phyloP scores from a whole-genome alignment of 805 yeast species.

The Brettanomyces naardenensis region DNA sequence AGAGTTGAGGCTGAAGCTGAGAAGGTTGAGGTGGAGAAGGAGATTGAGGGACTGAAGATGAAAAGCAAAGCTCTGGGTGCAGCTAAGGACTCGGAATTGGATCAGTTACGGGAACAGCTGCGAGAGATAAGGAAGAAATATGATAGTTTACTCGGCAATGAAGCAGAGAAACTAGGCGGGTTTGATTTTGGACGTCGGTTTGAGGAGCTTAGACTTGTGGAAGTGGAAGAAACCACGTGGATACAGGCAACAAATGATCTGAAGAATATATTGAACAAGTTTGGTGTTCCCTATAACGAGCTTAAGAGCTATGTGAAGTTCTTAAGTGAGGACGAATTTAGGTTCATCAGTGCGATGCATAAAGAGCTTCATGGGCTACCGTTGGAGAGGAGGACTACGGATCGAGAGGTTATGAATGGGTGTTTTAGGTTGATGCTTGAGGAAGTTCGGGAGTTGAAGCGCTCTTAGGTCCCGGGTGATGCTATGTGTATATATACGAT shows the following conservation, averaged over 20 bases:
- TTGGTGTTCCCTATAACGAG: slow-evolving; percentile 8
- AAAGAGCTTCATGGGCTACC: slow-evolving; percentile 6
- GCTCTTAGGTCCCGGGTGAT: too few species aligned
- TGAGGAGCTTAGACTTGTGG: slow-evolving; percentile 6
- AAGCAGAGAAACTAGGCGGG: not conserved
- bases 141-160: not conserved
- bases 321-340: slow-evolving; percentile 9
- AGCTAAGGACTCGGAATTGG: not conserved
- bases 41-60: not conserved
- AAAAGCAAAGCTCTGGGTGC: not conserved
- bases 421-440: slow-evolving; percentile 9
- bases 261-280: slow-evolving; percentile 12
- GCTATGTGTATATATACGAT: too few species aligned
- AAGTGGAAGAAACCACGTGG: slow-evolving; percentile 8
- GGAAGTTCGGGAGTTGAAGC: slow-evolving; percentile 7
- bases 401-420: slow-evolving; percentile 6
- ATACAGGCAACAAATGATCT: slow-evolving; percentile 12
- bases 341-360: slow-evolving; percentile 11
- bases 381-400: slow-evolving; percentile 4
- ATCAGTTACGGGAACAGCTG: not conserved
- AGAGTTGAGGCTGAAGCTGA: not conserved
- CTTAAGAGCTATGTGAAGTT: slow-evolving; percentile 8
- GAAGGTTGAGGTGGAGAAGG: not conserved
- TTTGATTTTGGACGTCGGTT: slow-evolving; percentile 4
- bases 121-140: not conserved